Percentiles rank a stretch among this genome's conserved stretches.
Evolutionary conservation across 768 basidiomycete genomes (phyloP).

Genomic region (Cystobasidium ongulense): DNA sequence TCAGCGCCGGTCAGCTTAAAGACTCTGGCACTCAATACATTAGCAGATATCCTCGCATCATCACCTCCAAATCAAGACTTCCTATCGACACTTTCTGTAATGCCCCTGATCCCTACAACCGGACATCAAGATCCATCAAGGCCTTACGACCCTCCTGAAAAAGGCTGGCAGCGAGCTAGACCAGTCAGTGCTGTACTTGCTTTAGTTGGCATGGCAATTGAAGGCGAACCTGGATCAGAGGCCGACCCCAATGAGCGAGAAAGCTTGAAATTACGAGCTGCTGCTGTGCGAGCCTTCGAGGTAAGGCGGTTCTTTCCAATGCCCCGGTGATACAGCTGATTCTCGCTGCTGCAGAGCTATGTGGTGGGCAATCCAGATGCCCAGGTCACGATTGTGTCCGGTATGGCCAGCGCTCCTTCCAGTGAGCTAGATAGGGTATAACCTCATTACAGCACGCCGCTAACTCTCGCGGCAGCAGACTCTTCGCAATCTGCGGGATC

Average conservation of each 20-base stretch:
- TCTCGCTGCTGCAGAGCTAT: conserved; percentile 38
- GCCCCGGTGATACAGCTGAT: not conserved
- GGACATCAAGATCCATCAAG: conserved; percentile 55
- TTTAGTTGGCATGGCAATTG: conserved; percentile 68
- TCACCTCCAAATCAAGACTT: conserved; percentile 61
- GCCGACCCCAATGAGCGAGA: conserved; percentile 60
- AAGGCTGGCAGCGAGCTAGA: conserved; percentile 35
- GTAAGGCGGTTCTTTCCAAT: conserved; percentile 46
- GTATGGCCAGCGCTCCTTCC: conserved; percentile 38
- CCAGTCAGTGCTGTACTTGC: conserved; percentile 61
- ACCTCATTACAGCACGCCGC: not conserved
- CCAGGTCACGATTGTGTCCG: conserved; percentile 45
- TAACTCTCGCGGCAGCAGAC: conserved; percentile 29
- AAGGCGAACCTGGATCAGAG: conserved; percentile 58
- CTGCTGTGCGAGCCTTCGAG: conserved; percentile 75
- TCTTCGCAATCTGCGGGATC: conserved; percentile 40
- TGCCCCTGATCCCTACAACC: conserved; percentile 56
- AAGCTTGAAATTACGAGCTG: conserved; percentile 63
- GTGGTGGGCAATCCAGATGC: conserved; percentile 47
- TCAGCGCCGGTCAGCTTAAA: conserved; percentile 84
- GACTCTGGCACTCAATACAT: conserved; percentile 64
- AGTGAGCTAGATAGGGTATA: not conserved
- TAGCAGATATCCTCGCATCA: conserved; percentile 58
- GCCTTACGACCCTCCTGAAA: conserved; percentile 21
- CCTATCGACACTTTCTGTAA: conserved; percentile 70